Evolutionary conservation across 2,329 filamentous ascomycete species (phyloP).

Genomic region (Ophiocordyceps camponoti-saundersi): DNA sequence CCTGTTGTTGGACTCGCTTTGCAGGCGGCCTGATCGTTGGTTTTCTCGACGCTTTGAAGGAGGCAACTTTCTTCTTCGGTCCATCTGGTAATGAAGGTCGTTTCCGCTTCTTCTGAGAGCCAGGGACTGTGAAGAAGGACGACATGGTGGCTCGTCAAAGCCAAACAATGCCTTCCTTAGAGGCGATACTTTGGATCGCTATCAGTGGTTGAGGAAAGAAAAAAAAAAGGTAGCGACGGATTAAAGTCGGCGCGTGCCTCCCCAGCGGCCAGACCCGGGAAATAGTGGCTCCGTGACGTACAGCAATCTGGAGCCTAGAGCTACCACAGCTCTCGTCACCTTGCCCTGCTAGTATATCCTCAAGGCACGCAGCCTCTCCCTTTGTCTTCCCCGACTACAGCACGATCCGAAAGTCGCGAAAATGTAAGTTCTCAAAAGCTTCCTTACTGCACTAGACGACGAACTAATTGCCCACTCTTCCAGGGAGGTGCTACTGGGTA

Average conservation of each 20-base stretch:
- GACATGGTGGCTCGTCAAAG: conserved; percentile 44
- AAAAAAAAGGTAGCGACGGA: conserved; percentile 21
- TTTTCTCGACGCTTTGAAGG: conserved; percentile 25
- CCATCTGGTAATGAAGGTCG: conserved; percentile 36
- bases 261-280: conserved; percentile 4
- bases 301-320: conserved; percentile 19
- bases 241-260: background rate
- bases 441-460: no score
- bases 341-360: background rate
- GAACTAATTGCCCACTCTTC: conserved; percentile 1
- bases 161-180: background rate
- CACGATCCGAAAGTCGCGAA: background rate
- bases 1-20: conserved; percentile 20
- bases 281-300: conserved; percentile 18
- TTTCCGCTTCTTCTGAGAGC: conserved; percentile 83
- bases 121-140: conserved; percentile 86
- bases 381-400: background rate
- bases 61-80: conserved; percentile 42
- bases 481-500: conserved; percentile 95
- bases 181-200: conserved; percentile 2
- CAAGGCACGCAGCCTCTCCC: background rate
- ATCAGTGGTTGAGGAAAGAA: background rate
- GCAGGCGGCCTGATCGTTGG: conserved; percentile 22
- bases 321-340: background rate
- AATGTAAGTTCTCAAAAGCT: conserved; percentile 2